Conservation (phyloP, 2,329 filamentous ascomycete species). For the Atkinsonella texensis region DNA sequence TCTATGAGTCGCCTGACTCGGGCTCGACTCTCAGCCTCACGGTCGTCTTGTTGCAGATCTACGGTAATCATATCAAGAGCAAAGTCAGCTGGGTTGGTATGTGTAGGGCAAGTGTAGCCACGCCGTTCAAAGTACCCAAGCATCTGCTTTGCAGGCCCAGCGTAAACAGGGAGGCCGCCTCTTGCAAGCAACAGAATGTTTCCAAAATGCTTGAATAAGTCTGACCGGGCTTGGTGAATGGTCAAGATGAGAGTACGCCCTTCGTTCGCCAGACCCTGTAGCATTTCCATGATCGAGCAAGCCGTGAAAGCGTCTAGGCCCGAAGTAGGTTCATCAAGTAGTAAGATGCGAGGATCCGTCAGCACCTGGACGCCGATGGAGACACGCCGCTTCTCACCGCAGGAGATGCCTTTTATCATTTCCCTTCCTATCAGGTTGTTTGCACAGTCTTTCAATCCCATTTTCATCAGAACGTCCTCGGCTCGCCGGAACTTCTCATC, state of each 20-base stretch:
- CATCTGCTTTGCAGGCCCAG: constrained; percentile 52
- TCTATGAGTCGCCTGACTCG: constrained; percentile 50
- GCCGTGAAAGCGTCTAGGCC: constrained; percentile 70
- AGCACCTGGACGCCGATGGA: constrained; percentile 69
- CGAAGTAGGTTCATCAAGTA: constrained; percentile 67
- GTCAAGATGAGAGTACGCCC: constrained; percentile 65
- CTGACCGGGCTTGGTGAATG: constrained; percentile 65
- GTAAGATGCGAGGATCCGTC: constrained; percentile 59
- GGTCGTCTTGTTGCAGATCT: constrained; percentile 53
- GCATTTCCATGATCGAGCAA: constrained; percentile 62
- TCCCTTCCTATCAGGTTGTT: constrained; percentile 63
- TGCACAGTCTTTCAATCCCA: constrained; percentile 69
- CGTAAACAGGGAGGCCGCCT: constrained; percentile 56
- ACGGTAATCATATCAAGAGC: constrained; percentile 67
- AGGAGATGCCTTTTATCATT: constrained; percentile 64
- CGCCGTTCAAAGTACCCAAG: constrained; percentile 48
- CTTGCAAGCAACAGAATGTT: constrained; percentile 59
- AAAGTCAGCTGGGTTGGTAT: constrained; percentile 69
- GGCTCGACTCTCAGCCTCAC: constrained; percentile 49
- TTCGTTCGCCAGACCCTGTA: constrained; percentile 57
- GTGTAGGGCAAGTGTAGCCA: constrained; percentile 52
- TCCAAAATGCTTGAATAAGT: constrained; percentile 60
- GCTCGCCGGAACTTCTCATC: constrained; percentile 55
- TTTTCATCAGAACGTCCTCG: constrained; percentile 59
- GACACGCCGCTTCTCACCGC: constrained; percentile 66